Evolutionary conservation across 768 basidiomycete species (phyloP), one percentile per base, ranked within the genome.

Genomic region (Termitomyces sp.): DNA sequence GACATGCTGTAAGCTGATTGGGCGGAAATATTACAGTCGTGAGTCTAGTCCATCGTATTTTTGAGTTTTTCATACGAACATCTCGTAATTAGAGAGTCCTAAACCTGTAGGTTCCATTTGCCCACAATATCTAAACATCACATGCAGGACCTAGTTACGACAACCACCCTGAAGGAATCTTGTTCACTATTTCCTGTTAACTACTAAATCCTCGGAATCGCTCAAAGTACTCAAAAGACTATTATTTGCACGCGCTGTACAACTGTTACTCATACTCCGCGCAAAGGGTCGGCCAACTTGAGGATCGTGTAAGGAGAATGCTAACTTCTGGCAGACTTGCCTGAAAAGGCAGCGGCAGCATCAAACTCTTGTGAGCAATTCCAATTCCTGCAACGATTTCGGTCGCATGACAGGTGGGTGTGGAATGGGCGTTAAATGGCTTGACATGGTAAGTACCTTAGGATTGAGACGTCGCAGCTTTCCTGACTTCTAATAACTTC

Each of bases 331-430:
- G 26, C 26, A 26, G 26, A 26, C 81, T 0, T 86, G 86, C 65
- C 83, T 84, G 0, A 72, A 74, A 6, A 86, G 85, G 63, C 63
- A 71, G 70, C 75, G 8, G 72, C 87, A 49, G 75, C 82, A 79
- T 65, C 85, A 87, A 52, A 86, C 87, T 77, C 14, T 87, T 83
- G 59, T 73, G 75, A 84, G 84, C 64, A 67, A 71, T 18, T 68
- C 75, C 0, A 66, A 86, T 59, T 87, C 87, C 68, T 88, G 86
- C 63, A 86, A 88, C 64, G 54, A 82, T 10, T 90, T 88, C 62
- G 80, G 81, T 0, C 78, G 68, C 30, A 70, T 51, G 33, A 51
- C 22, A 10, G 36, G 7, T 4, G 24, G 49, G 44, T n/a, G 38
- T 7, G n/a, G 55, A 18, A 88, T 87, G 86, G 87, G 82, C 69